Evolutionary conservation across 371 early-diverging fungal genomes (phyloP), one percentile per base, ranked within the genome.

Genomic region (Mucor indicus): DNA sequence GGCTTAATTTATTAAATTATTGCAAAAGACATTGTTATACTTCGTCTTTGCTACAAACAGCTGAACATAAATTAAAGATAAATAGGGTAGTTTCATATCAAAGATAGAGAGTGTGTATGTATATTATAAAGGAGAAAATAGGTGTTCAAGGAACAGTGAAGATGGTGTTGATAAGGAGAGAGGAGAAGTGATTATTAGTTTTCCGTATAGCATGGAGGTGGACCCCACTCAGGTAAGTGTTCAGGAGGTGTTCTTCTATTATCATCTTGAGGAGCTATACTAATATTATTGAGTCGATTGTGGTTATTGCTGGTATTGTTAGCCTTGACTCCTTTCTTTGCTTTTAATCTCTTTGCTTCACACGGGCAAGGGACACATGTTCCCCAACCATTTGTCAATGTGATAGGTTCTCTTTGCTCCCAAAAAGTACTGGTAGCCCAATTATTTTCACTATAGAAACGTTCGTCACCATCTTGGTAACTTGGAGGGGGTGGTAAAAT

Each of bases 401-500:
- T 68, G 27, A 72, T 67, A 2, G 61, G 48, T 32, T 62, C 57
- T n/a, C 68, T 50, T 38, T 72, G 72, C 23, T 62, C 53, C 68
- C 68, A 72, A 43, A 67, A 46, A 5, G 60, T 46, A 19, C 55
- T 29, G 30, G 12, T 29, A 12, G 50, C 10, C 17, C 16, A 54
- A 44, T 20, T 40, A 20, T 48, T 46, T 19, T 13, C 32, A n/a
- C 48, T 33, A 22, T 39, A 36, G 3, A 21, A 35, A 19, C 32
- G 49, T 43, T 68, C 65, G 50, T 71, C 89, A 41, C 65, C 85
- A 16, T 80, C 81, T 11, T 90, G 84, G 82, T 67, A 75, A 15
- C 70, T 80, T n/a, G 88, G 84, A 11, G 89, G 91, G 51, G 96
- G 98, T 13, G 86, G 89, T 35, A 86, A 84, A 37, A 81, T 86